Evolutionary conservation across 1,139 yeast species (phyloP), one percentile per base, ranked within the genome.

Genomic region (Blastobotrys serpentis): DNA sequence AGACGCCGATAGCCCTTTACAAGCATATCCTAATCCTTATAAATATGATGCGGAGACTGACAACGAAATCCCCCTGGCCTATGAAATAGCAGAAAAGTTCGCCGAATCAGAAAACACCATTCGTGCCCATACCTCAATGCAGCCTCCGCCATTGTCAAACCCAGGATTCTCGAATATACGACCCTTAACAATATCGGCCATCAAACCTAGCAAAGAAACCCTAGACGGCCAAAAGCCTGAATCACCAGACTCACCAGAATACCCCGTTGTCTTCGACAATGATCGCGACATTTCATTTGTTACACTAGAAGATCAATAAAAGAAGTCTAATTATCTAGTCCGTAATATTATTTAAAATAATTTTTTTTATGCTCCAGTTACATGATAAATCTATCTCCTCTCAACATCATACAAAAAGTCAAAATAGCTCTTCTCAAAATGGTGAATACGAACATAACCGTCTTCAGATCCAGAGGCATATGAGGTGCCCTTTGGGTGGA

Each of bases 391-490:
- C 40, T 36, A 47, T 30, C 46, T 52, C 43, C 87, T 83, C 71
- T 89, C 96, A 56, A 87, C 90, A 67, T 89, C 96, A 65, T 86
- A 90, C 67, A 84, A 82, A 73, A 92, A 92, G 58, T 92, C 98
- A 68, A 79, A 89, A 74, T 90, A 92, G 26, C 86, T 77, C 71
- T 88, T 88, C 66, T 90, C 98, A 70, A 88, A 92, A 62, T 85
- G 84, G 71, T 92, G 98, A 59, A 92, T 81, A 74, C 98, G 87
- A 55, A 92, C 86, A 63, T 82, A 87, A 70, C 98, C 99, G 75
- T 92, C 99, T 77, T 92, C 98, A 66, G 97, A 96, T 51, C 98
- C 99, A 57, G 95, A 84, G 29, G 95, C 92, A 70, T 86, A 92
- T 42, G 94, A 86, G 41, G 85, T 80, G 51, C 98, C 98, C 63